Percentiles rank a stretch among this genome's conserved stretches.
These are phyloP conservation scores for Tinospora cordifolia DNA, from an alignment of 164 flowering plant species.

Conservation along the genomic window DNA sequence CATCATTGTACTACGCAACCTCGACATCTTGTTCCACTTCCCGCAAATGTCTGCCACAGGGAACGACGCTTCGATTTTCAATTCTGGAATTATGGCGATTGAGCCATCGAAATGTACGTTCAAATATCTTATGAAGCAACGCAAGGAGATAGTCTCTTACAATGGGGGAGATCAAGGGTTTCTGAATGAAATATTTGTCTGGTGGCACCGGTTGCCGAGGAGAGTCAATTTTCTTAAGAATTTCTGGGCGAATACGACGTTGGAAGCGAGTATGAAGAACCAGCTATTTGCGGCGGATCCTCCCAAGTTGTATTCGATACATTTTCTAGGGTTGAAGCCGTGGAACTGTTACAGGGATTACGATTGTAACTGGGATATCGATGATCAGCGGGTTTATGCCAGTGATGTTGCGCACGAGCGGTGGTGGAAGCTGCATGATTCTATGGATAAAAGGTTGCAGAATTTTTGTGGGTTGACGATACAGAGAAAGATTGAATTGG, in stretches of 20 bases:
- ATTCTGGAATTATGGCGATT: slow-evolving; percentile 87
- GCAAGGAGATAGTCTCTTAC: slow-evolving; percentile 56
- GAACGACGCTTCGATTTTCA: slow-evolving; percentile 70
- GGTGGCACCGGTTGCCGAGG: slow-evolving; percentile 92
- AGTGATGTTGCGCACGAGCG: slow-evolving; percentile 74
- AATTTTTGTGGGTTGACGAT: slow-evolving; percentile 43
- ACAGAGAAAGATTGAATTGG: slow-evolving; percentile 47
- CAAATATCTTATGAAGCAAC: slow-evolving; percentile 37
- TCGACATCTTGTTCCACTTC: slow-evolving; percentile 69
- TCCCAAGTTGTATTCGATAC: slow-evolving; percentile 64
- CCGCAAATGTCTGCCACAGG: slow-evolving; percentile 87
- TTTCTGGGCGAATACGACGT: slow-evolving; percentile 63
- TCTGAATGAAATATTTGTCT: slow-evolving; percentile 75
- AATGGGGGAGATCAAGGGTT: slow-evolving; percentile 99
- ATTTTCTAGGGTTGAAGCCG: slow-evolving; percentile 87
- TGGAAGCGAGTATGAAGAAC: slow-evolving; percentile 56
- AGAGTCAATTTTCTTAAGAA: slow-evolving; percentile 80
- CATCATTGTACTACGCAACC: slow-evolving; percentile 60
- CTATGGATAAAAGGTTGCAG: slow-evolving; percentile 56
- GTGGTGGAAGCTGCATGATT: slow-evolving; percentile 86
- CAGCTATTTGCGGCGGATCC: slow-evolving; percentile 73
- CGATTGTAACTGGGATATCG: slow-evolving; percentile 82
- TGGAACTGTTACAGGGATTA: slow-evolving; percentile 93
- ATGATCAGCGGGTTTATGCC: slow-evolving; percentile 60
- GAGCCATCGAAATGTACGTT: slow-evolving; percentile 94